These are phyloP conservation scores for Trichocladium uniseriatum DNA, from an alignment of 495 filamentous ascomycete species.

Conservation along the genomic window DNA sequence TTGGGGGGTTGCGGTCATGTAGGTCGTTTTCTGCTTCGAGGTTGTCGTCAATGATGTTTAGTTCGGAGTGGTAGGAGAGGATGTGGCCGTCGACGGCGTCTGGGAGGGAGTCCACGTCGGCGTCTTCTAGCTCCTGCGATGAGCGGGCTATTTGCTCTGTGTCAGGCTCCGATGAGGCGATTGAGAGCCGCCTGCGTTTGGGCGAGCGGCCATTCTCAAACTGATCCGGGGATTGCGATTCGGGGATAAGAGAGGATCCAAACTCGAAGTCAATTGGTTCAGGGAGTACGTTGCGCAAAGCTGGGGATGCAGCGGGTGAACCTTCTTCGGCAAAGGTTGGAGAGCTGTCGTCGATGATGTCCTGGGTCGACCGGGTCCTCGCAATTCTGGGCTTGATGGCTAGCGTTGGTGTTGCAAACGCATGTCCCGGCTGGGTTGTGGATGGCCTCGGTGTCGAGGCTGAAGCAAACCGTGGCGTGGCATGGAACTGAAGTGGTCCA, in stretches of 20 bases:
- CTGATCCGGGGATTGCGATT: constrained; percentile 9
- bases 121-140: not conserved
- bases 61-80: constrained; percentile 6
- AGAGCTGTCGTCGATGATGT: constrained; percentile 23
- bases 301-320: constrained; percentile 6
- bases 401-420: constrained; percentile 13
- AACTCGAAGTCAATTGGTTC: constrained; percentile 34
- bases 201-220: constrained; percentile 11
- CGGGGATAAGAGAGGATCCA: constrained; percentile 19
- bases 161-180: constrained; percentile 13
- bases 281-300: constrained; percentile 6
- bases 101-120: constrained; percentile 12
- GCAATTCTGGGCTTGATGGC: constrained; percentile 14
- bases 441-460: constrained; percentile 21
- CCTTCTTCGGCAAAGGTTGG: constrained; percentile 6
- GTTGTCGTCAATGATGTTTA: not conserved
- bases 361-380: constrained; percentile 17
- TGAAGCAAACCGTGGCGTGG: constrained; percentile 33
- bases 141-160: constrained; percentile 1
- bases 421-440: constrained; percentile 8
- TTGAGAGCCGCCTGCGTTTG: constrained; percentile 24
- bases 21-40: not conserved
- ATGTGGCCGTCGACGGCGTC: constrained; percentile 19
- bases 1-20: not conserved
- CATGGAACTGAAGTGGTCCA: constrained; percentile 28